A percentile compares a stretch with the other conserved stretches of the same genome.
Evolutionary conservation across 2,329 filamentous ascomycete genomes (phyloP).

Genomic region (Fusarium oligoseptatum): DNA sequence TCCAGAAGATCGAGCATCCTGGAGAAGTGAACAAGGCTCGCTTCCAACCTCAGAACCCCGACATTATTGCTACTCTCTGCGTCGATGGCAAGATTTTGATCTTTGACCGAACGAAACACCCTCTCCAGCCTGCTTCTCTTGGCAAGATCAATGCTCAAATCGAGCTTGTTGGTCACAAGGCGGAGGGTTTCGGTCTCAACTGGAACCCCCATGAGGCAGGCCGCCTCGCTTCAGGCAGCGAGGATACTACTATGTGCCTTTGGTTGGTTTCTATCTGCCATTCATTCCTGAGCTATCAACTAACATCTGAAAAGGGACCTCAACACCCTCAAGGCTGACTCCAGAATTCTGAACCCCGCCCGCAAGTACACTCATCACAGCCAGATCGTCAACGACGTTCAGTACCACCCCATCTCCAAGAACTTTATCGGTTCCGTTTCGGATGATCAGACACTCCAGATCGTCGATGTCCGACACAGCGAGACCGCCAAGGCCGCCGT

Average conservation of each 20-base stretch:
- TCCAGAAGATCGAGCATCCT: constrained; percentile 96
- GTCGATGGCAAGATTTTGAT: constrained; percentile 89
- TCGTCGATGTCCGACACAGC: constrained; percentile 84
- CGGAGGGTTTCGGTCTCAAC: constrained; percentile 91
- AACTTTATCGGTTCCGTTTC: constrained; percentile 93
- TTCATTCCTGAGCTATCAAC: constrained; percentile 13
- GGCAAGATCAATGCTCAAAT: constrained; percentile 85
- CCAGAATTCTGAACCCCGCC: constrained; percentile 77
- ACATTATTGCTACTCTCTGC: constrained; percentile 94
- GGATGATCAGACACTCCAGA: constrained; percentile 92
- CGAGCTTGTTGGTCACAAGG: constrained; percentile 84
- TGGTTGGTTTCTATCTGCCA: constrained; percentile 70
- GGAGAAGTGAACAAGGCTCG: constrained; percentile 98
- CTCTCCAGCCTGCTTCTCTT: constrained; percentile 73
- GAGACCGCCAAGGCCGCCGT: constrained; percentile 77
- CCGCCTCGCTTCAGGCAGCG: constrained; percentile 88
- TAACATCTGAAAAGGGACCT: constrained; percentile 73
- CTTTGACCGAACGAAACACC: constrained; percentile 96
- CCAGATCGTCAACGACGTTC: constrained; percentile 95
- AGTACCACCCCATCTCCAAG: constrained; percentile 89
- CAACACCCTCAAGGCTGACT: constrained; percentile 77
- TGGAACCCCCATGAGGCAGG: constrained; percentile 92
- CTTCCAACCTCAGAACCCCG: constrained; percentile 97
- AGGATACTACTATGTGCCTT: constrained; percentile 90
- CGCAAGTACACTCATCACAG: constrained; percentile 89